Evolutionary conservation across 345 rosid genomes (phyloP).

Genomic region (Moricandia arvensis): DNA sequence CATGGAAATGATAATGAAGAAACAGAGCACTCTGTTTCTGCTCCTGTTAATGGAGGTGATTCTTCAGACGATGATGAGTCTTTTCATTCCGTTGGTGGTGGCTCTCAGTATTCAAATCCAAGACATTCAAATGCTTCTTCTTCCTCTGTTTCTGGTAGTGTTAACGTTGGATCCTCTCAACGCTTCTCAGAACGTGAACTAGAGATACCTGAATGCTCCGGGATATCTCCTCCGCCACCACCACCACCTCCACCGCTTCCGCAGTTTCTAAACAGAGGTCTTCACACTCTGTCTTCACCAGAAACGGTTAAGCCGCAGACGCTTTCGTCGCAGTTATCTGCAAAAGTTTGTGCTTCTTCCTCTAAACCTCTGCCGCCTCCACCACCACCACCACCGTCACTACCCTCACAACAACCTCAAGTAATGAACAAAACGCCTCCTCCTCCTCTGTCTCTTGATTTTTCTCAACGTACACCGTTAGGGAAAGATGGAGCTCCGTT

Average conservation of each 20-base stretch:
- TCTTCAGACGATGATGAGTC: slow-evolving; percentile 82
- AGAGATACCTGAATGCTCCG: slow-evolving; percentile 29
- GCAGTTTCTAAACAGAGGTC: slow-evolving; percentile 18
- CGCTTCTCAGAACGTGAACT: slow-evolving; percentile 27
- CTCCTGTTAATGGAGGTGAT: slow-evolving; percentile 42
- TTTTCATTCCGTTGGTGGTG: slow-evolving; percentile 73
- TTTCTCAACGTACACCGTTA: slow-evolving; percentile 42
- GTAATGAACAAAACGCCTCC: slow-evolving; percentile 45
- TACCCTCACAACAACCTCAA: slow-evolving; percentile 36
- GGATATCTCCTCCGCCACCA: slow-evolving; percentile 28
- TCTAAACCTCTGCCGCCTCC: slow-evolving; percentile 48
- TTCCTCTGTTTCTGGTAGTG: slow-evolving; percentile 39
- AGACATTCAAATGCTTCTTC: slow-evolving; percentile 74
- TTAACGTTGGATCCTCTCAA: slow-evolving; percentile 42
- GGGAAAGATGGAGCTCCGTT: slow-evolving; percentile 79
- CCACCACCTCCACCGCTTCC: slow-evolving; percentile 50
- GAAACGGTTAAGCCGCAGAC: slow-evolving; percentile 14
- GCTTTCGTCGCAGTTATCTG: slow-evolving; percentile 31
- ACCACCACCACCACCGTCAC: slow-evolving; percentile 57
- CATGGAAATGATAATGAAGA: slow-evolving; percentile 46
- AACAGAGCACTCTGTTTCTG: slow-evolving; percentile 33
- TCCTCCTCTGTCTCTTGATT: slow-evolving; percentile 68
- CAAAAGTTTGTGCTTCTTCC: slow-evolving; percentile 33
- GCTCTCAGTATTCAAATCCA: slow-evolving; percentile 59
- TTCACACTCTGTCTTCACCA: not conserved